Conservation (phyloP, 176 grass and related monocot genomes). For the Oryza glaberrima region DNA sequence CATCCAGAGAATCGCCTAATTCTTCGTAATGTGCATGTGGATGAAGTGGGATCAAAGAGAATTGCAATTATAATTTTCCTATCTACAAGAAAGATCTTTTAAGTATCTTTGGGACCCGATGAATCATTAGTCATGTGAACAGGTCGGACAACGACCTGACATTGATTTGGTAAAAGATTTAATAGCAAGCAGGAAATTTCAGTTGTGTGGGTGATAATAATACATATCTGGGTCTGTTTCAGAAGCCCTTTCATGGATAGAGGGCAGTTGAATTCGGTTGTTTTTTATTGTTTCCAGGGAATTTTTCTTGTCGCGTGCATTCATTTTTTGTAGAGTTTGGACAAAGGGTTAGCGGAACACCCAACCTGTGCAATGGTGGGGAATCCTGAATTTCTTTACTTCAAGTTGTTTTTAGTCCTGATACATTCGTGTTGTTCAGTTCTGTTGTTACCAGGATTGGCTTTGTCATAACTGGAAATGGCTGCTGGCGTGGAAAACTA, state of each 20-base stretch:
- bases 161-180: conserved; percentile 20
- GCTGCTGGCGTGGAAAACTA: conserved; percentile 2
- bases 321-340: conserved; percentile 19
- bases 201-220: background rate
- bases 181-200: background rate
- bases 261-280: background rate
- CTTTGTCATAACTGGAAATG: background rate
- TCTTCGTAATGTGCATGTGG: background rate
- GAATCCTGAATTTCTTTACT: background rate
- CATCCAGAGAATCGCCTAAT: background rate
- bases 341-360: background rate
- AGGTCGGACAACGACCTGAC: background rate
- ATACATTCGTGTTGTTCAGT: background rate
- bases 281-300: background rate
- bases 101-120: background rate
- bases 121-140: conserved; percentile 12
- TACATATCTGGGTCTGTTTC: background rate
- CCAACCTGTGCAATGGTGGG: background rate
- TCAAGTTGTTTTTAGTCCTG: conserved; percentile 17
- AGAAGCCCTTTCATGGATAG: background rate
- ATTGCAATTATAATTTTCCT: background rate
- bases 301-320: conserved; percentile 4
- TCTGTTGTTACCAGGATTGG: conserved; percentile 24
- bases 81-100: conserved; percentile 21
- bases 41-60: background rate